These are phyloP conservation scores for Funneliformis mosseae DNA, from an alignment of 192 early-diverging fungal genomes.

Conservation along the genomic window DNA sequence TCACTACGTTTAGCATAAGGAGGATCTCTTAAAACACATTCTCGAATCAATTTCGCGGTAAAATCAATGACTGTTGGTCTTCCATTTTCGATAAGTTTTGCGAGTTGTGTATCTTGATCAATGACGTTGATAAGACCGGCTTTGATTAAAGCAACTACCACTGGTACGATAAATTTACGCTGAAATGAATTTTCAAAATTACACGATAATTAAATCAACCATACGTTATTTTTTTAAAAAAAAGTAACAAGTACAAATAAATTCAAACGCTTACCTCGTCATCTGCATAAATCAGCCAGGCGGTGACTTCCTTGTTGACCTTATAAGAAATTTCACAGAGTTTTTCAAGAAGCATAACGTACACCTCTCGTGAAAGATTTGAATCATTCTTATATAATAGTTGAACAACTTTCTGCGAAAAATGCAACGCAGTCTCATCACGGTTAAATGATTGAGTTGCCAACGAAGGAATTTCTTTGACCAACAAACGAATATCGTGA, in stretches of 20 bases:
- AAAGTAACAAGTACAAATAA: neutral
- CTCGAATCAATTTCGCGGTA: slow-evolving; percentile 72
- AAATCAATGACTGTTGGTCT: slow-evolving; percentile 75
- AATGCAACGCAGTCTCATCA: slow-evolving; percentile 81
- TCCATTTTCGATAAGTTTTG: slow-evolving; percentile 78
- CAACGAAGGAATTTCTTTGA: slow-evolving; percentile 77
- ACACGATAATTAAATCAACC: too few relatives aligned
- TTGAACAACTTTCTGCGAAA: slow-evolving; percentile 88
- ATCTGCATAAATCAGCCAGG: slow-evolving; percentile 91
- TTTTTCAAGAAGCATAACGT: slow-evolving; percentile 78
- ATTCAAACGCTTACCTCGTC: slow-evolving; percentile 61
- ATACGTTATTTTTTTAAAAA: neutral
- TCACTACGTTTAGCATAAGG: slow-evolving; percentile 56
- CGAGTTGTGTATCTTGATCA: slow-evolving; percentile 91
- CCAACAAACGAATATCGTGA: slow-evolving; percentile 73
- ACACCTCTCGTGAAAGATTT: slow-evolving; percentile 76
- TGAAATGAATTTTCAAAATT: neutral
- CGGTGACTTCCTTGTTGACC: slow-evolving; percentile 81
- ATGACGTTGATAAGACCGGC: slow-evolving; percentile 71
- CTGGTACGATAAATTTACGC: slow-evolving; percentile 88
- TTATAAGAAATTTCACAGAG: slow-evolving; percentile 84
- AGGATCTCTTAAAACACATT: slow-evolving; percentile 63
- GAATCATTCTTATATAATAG: slow-evolving; percentile 81
- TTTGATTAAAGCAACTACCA: slow-evolving; percentile 80
- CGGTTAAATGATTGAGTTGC: slow-evolving; percentile 68